Evolutionary conservation across 805 yeast genomes (phyloP).

Genomic region (Citeromyces matritensis): DNA sequence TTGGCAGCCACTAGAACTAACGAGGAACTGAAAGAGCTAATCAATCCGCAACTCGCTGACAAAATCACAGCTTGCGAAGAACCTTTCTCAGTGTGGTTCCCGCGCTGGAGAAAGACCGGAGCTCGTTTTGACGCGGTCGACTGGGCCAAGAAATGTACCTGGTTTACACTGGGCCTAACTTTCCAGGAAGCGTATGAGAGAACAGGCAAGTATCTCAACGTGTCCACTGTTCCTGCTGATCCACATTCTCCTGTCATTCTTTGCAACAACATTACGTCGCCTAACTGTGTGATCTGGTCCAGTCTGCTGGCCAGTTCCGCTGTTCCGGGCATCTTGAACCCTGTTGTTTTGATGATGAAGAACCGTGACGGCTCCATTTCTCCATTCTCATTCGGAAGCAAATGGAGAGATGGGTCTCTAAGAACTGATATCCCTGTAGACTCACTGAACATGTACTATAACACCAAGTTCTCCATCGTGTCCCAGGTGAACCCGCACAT

Average conservation of each 20-base stretch:
- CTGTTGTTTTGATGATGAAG: constrained; percentile 50
- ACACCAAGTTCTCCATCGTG: constrained; percentile 62
- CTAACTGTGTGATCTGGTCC: constrained; percentile 74
- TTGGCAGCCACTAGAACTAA: constrained; percentile 55
- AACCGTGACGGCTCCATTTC: constrained; percentile 19
- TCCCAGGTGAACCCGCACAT: constrained; percentile 80
- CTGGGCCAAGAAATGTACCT: constrained; percentile 56
- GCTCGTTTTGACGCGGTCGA: constrained; percentile 63
- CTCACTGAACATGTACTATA: constrained; percentile 58
- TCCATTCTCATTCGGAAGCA: constrained; percentile 62
- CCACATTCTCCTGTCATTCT: constrained; percentile 71
- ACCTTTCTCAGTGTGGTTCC: constrained; percentile 41
- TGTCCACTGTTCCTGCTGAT: constrained; percentile 71
- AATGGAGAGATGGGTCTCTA: constrained; percentile 69
- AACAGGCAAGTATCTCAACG: constrained; percentile 59
- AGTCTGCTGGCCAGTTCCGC: constrained; percentile 66
- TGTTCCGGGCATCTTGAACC: constrained; percentile 70
- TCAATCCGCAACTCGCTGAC: constrained; percentile 46
- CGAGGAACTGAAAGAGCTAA: constrained; percentile 39
- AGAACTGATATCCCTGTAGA: constrained; percentile 70
- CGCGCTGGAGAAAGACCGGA: constrained; percentile 59
- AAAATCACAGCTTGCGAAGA: constrained; percentile 61
- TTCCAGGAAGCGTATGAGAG: constrained; percentile 53
- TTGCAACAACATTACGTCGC: constrained; percentile 65
- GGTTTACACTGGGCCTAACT: constrained; percentile 63